Evolutionary conservation across 305 asterid species (phyloP), one percentile per base, ranked within the genome.

Genomic region (Fraxinus nigra): DNA sequence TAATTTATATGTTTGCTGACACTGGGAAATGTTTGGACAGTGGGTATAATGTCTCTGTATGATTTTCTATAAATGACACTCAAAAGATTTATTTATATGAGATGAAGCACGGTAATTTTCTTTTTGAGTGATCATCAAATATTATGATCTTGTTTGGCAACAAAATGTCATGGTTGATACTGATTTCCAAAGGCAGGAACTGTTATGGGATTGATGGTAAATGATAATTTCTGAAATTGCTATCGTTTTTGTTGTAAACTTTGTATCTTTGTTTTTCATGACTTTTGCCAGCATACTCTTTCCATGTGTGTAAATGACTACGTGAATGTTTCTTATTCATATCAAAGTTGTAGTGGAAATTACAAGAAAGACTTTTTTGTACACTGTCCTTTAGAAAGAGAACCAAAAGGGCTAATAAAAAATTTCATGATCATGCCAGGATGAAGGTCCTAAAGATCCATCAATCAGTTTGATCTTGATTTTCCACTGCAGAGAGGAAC

Each of bases 391-490:
- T 80, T 34, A 33, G 73, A 75, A 80, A 79, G 78, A 34, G 75
- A 81, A 70, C 77, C 72, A 38, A 61, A 67, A 79, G 63, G 35
- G 56, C 74, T 61, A 76, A 65, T 43, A 75, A 78, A 51, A 75
- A 67, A 78, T 22, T 26, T 59, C 65, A 63, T 28, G 37, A 37
- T 61, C 30, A 1, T 76, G 22, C 70, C 74, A 77, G 77, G 81
- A 48, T 28, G 59, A 75, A 73, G 56, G 9, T 11, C 72, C 30
- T 79, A 79, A 72, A 61, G 26, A 63, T 5, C 24, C 61, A 48
- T 78, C 74, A 80, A 24, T 51, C 81, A 35, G 51, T 40, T 80
- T 84, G 81, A 79, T 89, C 85, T 73, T 65, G 70, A 67, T 67
- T 84, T 77, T 61, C 85, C 81, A 77, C 80, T 1, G 83, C 54